These are phyloP conservation scores for Heritiera fomes DNA, from an alignment of 345 rosid species.

Conservation along the genomic window DNA sequence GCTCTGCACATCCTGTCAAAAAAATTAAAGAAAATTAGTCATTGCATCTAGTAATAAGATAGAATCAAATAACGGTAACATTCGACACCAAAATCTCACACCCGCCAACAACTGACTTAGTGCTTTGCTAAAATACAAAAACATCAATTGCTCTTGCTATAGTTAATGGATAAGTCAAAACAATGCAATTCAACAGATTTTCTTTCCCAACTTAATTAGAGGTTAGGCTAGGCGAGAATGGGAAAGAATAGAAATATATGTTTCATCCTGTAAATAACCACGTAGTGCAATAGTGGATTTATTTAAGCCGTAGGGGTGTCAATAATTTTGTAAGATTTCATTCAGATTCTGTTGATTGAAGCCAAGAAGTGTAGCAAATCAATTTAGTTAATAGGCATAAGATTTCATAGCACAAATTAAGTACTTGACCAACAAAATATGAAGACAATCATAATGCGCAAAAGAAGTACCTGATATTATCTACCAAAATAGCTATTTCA, in stretches of 20 bases:
- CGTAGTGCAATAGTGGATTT: neutral
- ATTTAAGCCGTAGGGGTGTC: neutral
- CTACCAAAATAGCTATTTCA: slow-evolving; percentile 69
- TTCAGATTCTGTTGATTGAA: slow-evolving; percentile 9
- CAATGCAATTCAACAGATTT: slow-evolving; percentile 1
- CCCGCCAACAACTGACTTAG: neutral
- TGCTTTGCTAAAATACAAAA: neutral
- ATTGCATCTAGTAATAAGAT: neutral
- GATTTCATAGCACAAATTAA: neutral
- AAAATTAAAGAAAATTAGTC: neutral
- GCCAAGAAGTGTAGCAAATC: neutral
- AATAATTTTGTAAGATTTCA: neutral
- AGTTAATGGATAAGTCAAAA: neutral
- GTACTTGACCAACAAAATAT: neutral
- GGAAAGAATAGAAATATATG: neutral
- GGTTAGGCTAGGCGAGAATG: neutral
- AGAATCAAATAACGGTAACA: neutral
- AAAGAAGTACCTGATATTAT: slow-evolving; percentile 77
- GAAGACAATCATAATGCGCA: neutral
- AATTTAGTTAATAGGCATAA: neutral
- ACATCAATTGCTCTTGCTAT: neutral
- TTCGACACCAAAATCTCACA: neutral
- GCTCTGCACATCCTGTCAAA: slow-evolving; percentile 79
- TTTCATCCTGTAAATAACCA: neutral
- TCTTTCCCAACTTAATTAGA: neutral